Evolutionary conservation across 306 rosid species (phyloP), one percentile per base, ranked within the genome.

Genomic region (Herpetospermum pedunculosum): DNA sequence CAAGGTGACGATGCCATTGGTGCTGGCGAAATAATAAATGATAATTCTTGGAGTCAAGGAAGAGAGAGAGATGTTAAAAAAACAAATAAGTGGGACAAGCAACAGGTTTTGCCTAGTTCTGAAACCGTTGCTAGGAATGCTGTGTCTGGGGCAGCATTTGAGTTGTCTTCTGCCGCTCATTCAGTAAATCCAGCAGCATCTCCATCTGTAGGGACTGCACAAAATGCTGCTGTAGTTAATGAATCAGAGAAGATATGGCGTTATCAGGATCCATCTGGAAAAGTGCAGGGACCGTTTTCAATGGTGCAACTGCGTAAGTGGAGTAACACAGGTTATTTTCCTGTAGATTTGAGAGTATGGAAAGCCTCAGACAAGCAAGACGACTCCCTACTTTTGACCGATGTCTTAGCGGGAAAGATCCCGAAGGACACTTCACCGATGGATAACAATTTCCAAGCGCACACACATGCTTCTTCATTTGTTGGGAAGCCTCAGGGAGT

Each of bases 221-320:
- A 81, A 52, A 75, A 90, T 49, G 81, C 81, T 7, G 67, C 86
- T 75, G 77, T 80, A 79, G 63, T 84, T 74, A 91, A 89, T 79
- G 99, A 95, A 76, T 29, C 90, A 38, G 97, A 95, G 80, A 95
- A 91, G 83, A 82, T 81, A 16, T 91, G 99, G 99, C 89, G 81
- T 78, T 95, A 95, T 78, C 73, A 87, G 80, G 99, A 95, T 84
- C 99, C 99, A 23, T 82, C 96, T n/a, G 99, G 96, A 58, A 95
- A 95, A 83, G 79, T 89, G 72, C 99, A 95, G 85, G 99, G 99
- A 73, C 99, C 99, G 48, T 95, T 95, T 87, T 95, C 97, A 32
- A 88, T 89, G 72, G 81, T 82, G 62, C 99, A 95, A 81, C 83
- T 95, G 30, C 92, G 99, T 23, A 95, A 95, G 78, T 95, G 99